These are phyloP conservation scores for Kalanchoe fedtschenkoi DNA, from an alignment of 164 flowering plant genomes.

Conservation along the genomic window DNA sequence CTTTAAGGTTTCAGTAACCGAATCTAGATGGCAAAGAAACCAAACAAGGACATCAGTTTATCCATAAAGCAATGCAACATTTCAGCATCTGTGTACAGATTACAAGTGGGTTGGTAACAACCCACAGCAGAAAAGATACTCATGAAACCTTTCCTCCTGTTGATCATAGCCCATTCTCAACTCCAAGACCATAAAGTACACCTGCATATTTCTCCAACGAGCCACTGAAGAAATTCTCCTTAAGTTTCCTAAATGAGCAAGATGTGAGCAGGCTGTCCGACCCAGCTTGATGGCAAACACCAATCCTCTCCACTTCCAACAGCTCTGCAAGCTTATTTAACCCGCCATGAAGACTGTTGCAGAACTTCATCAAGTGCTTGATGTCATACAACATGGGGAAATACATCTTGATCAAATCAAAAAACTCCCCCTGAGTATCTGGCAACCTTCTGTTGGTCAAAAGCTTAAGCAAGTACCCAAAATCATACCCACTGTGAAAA, in stretches of 20 bases:
- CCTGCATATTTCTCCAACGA: constrained; percentile 6
- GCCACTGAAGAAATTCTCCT: constrained; percentile 6
- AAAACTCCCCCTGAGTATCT: neutral
- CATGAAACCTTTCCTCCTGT: neutral
- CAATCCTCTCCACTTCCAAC: constrained; percentile 7
- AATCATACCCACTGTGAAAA: constrained; percentile 7
- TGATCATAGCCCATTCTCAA: neutral
- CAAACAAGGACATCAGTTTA: neutral
- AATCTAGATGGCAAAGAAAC: neutral
- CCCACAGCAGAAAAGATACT: neutral
- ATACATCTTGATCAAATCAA: constrained; percentile 7
- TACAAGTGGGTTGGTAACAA: neutral
- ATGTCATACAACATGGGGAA: constrained; percentile 7
- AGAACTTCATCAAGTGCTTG: constrained; percentile 6
- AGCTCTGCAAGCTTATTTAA: neutral
- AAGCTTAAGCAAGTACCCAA: constrained; percentile 7
- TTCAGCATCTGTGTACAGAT: neutral
- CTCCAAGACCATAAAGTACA: constrained; percentile 6
- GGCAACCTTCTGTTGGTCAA: constrained; percentile 2
- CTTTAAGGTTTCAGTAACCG: neutral
- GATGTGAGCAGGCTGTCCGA: constrained; percentile 7
- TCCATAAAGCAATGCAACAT: too few species aligned
- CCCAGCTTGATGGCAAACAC: constrained; percentile 8
- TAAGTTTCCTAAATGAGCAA: constrained; percentile 6
- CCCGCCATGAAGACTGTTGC: too few species aligned